Evolutionary conservation across 116 monocot species (phyloP), one percentile per base, ranked within the genome.

Genomic region (Posidonia oceanica): DNA sequence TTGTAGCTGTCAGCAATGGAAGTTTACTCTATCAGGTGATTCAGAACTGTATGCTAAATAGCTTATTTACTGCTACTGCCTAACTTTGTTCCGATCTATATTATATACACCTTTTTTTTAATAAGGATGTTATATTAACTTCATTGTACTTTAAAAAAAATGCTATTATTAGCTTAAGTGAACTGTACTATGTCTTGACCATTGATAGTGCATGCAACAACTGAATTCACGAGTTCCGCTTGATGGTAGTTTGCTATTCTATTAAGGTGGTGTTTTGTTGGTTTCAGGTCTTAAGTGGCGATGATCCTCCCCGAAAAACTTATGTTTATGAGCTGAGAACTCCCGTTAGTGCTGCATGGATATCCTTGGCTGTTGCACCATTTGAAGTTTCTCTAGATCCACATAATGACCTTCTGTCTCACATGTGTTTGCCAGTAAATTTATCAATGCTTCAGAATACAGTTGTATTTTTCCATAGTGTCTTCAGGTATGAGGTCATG

Each of bases 1-100:
- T 82, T 77, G 87, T 97, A 60, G 97, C 87, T 75, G 85, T 97
- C 58, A 97, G 97, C 80, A 97, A 79, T 72, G 97, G 97, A 61
- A 78, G 69, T 69, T 79, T 97, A 71, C 87, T 92, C 44, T 89
- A 87, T 74, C 97, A 97, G 97, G 97, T 95, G 44, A 54, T 53
- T 52, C 22, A 29, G 15, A 54, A 53, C 15, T 68, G 36, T 15
- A 39, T 66, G 42, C 44, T 48, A 14, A 66, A 42, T 66, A 44
- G 39, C 20, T 16, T 10, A 68, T 66, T 48, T 48, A 2, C 58
- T 58, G 58, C 58, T 20, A 21, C 0, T 48, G 12, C 11, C 48
- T 10, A 48, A 48, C 48, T 10, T 48, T 7, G 3, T 10, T 48
- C 48, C 8, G 2, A 0, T 48, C 11, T 12, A 48, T 48, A 0